phyloP scores from a whole-genome alignment of 108 stramenopile species.

The Aurantiochytrium sp. region DNA sequence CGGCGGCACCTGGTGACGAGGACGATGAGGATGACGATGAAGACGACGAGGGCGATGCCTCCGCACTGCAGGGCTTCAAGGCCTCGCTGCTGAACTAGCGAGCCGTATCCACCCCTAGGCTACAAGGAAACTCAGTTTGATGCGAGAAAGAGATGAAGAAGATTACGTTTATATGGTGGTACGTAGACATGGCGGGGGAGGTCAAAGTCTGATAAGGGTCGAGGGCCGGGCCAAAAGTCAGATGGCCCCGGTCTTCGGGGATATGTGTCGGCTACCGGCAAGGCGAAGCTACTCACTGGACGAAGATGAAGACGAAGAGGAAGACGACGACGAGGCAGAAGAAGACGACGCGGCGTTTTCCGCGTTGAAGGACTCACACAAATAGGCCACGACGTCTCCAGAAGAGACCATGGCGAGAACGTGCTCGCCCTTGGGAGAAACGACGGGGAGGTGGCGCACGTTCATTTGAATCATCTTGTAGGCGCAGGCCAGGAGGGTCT shows the following conservation, averaged over 20 bases:
- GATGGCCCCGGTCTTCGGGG: too few species aligned
- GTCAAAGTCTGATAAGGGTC: too few species aligned
- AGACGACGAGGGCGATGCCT: background rate
- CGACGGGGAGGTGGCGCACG: slow-evolving; percentile 8
- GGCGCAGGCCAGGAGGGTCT: slow-evolving; percentile 4
- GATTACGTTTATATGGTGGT: too few species aligned
- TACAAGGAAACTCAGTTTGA: too few species aligned
- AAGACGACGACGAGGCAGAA: background rate
- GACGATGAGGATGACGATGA: background rate
- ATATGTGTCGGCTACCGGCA: too few species aligned
- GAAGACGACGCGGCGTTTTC: background rate
- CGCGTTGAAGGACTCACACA: background rate
- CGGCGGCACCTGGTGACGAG: background rate
- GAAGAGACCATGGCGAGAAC: slow-evolving; percentile 22
- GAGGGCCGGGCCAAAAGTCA: too few species aligned
- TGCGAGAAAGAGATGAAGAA: too few species aligned
- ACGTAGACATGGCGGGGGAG: too few species aligned
- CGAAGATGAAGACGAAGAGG: background rate
- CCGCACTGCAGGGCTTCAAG: background rate
- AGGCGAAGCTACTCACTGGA: too few species aligned
- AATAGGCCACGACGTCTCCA: background rate
- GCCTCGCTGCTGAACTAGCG: background rate
- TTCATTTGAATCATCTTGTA: slow-evolving; percentile 2
- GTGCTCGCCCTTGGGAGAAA: slow-evolving; percentile 8
- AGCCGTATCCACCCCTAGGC: too few species aligned